A percentile compares a stretch with the other conserved stretches of the same genome.
Evolutionary conservation across 768 basidiomycete species (phyloP).

Genomic region (Tulasnella sp.): DNA sequence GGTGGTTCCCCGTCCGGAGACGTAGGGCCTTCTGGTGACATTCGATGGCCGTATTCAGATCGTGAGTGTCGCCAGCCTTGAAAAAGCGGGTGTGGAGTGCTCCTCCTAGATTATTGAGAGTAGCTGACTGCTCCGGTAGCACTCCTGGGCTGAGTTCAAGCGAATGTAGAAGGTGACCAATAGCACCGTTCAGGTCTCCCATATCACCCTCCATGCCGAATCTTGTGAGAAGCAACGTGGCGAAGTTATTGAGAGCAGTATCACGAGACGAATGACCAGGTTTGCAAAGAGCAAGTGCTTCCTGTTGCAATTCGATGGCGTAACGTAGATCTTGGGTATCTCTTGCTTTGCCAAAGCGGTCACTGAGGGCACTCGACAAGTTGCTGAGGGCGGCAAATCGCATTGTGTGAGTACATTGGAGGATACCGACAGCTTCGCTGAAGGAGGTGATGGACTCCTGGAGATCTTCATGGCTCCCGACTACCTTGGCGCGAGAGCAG

Average conservation of each 20-base stretch:
- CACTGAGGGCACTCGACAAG: too few relatives aligned
- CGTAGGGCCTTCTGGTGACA: neutral
- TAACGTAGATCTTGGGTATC: too few relatives aligned
- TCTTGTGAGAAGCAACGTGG: neutral
- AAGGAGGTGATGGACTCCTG: too few relatives aligned
- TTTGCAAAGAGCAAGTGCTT: too few relatives aligned
- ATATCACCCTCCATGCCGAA: neutral
- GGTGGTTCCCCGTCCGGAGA: neutral
- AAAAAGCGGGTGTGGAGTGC: neutral
- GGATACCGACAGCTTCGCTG: too few relatives aligned
- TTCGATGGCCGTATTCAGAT: slow-evolving; percentile 14
- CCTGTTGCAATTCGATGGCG: too few relatives aligned
- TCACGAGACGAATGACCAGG: too few relatives aligned
- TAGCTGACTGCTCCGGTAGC: slow-evolving; percentile 5
- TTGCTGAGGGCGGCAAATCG: too few relatives aligned
- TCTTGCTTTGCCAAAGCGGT: too few relatives aligned
- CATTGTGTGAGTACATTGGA: too few relatives aligned
- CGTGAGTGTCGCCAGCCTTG: neutral
- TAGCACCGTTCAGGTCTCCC: slow-evolving; percentile 23
- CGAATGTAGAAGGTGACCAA: slow-evolving; percentile 12
- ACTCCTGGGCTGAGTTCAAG: neutral
- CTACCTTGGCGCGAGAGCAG: too few relatives aligned
- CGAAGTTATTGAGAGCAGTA: neutral
- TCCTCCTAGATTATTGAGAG: slow-evolving; percentile 13
- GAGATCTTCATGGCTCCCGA: too few relatives aligned